phyloP scores from a whole-genome alignment of 169 alveolate species.

The Eimeria mitis region DNA sequence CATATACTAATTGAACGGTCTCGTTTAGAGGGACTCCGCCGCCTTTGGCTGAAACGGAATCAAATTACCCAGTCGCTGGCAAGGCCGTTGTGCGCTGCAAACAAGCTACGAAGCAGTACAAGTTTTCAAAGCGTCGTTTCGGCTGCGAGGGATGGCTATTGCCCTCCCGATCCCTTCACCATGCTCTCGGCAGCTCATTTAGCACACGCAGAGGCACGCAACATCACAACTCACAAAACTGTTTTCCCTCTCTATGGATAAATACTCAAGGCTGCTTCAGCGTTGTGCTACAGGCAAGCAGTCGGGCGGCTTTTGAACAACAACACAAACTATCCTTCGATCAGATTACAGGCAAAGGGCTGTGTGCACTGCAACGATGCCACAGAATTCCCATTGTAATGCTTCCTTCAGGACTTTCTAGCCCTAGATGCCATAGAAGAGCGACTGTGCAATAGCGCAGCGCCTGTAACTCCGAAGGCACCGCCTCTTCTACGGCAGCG shows the following conservation, averaged over 20 bases:
- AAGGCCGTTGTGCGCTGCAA: conserved; percentile 43
- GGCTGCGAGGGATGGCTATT: conserved; percentile 42
- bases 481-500: conserved; percentile 21
- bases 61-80: conserved; percentile 36
- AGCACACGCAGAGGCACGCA: conserved; percentile 46
- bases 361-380: not conserved
- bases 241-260: not conserved
- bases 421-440: conserved; percentile 26
- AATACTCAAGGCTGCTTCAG: not conserved
- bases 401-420: conserved; percentile 1
- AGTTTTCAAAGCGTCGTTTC: not conserved
- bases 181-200: conserved; percentile 21
- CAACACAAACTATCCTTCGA: not conserved
- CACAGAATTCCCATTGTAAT: not conserved
- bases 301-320: not conserved
- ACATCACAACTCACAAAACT: not conserved
- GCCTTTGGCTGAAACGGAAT: conserved; percentile 27
- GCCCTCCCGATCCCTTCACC: conserved; percentile 47
- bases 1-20: conserved; percentile 1
- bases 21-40: conserved; percentile 26
- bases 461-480: not conserved
- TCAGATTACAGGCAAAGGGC: not conserved
- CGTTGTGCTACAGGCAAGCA: not conserved
- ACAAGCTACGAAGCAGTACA: conserved; percentile 15
- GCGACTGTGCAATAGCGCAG: conserved; percentile 11